phyloP scores from a whole-genome alignment of 75 land plant species.

The Ceratopteris richardii region DNA sequence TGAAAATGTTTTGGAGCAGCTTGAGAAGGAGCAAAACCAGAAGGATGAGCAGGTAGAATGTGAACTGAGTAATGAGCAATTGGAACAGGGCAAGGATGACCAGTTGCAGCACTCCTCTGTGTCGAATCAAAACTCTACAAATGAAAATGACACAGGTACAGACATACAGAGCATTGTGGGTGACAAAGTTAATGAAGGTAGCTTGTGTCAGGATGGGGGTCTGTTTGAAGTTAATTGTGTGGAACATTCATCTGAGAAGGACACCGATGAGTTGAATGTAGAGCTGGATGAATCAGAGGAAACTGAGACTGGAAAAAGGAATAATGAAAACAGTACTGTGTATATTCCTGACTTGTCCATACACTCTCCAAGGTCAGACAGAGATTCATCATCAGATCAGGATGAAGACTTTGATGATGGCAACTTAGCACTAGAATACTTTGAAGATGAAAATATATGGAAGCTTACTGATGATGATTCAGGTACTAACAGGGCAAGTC shows the following conservation, averaged over 20 bases:
- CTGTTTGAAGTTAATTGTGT: not conserved
- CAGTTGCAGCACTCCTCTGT: not conserved
- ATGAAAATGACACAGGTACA: not conserved
- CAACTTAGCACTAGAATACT: not conserved
- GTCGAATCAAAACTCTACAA: not conserved
- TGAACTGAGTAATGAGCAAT: not conserved
- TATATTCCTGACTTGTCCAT: no score
- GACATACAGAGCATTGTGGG: no score
- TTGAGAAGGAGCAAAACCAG: slow-evolving; percentile 47
- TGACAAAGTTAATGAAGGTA: not conserved
- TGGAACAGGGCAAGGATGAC: not conserved
- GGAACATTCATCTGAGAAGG: not conserved
- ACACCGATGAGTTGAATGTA: not conserved
- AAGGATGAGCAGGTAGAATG: slow-evolving; percentile 9
- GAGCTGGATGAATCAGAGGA: not conserved
- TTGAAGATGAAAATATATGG: slow-evolving; percentile 8
- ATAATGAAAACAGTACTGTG: not conserved
- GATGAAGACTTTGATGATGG: not conserved
- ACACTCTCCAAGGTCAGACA: not conserved
- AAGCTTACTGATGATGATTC: not conserved
- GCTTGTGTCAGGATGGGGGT: not conserved
- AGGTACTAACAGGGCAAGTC: not conserved
- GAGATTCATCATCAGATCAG: not conserved
- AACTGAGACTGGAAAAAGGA: not conserved
- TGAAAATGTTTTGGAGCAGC: slow-evolving; percentile 72